Conservation (phyloP, 202 grass and related monocot genomes). For the Brachypodium distachyon region DNA sequence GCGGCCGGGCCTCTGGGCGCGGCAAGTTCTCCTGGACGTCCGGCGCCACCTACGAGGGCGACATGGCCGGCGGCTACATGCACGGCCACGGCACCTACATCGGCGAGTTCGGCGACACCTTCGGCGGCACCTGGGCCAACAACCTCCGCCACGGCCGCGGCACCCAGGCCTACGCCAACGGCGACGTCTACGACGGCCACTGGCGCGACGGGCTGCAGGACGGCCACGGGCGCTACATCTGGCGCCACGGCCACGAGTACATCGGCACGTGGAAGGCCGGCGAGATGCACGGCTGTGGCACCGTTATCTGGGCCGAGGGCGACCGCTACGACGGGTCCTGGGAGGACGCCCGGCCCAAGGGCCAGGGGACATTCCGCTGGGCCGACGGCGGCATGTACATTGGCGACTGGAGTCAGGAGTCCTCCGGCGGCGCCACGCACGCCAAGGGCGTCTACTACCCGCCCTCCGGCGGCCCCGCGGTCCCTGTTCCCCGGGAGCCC, state of each 20-base stretch:
- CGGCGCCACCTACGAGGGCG: conserved; percentile 69
- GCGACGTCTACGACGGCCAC: conserved; percentile 77
- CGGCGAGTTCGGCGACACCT: conserved; percentile 47
- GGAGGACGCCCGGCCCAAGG: conserved; percentile 48
- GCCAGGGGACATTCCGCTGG: conserved; percentile 64
- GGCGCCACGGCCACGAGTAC: conserved; percentile 67
- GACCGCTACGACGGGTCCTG: conserved; percentile 71
- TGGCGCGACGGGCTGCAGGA: conserved; percentile 59
- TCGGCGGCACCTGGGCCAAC: conserved; percentile 40
- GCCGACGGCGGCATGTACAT: conserved; percentile 51
- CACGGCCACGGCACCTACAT: conserved; percentile 48
- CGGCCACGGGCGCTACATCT: conserved; percentile 63
- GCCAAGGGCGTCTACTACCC: conserved; percentile 56
- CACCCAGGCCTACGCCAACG: conserved; percentile 53
- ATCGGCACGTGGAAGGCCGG: conserved; percentile 58
- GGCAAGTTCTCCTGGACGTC: conserved; percentile 82
- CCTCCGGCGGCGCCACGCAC: conserved; percentile 24
- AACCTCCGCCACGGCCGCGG: conserved; percentile 61
- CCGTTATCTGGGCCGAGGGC: conserved; percentile 39
- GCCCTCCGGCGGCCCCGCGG: conserved; percentile 24
- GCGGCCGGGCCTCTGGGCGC: conserved; percentile 40
- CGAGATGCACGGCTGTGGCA: conserved; percentile 59
- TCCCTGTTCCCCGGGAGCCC: conserved; percentile 37
- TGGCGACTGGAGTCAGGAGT: conserved; percentile 39
- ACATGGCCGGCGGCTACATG: conserved; percentile 36